Base-by-base conservation (phyloP, 768 basidiomycete species). In the Tricholoma bakamatsutake region DNA sequence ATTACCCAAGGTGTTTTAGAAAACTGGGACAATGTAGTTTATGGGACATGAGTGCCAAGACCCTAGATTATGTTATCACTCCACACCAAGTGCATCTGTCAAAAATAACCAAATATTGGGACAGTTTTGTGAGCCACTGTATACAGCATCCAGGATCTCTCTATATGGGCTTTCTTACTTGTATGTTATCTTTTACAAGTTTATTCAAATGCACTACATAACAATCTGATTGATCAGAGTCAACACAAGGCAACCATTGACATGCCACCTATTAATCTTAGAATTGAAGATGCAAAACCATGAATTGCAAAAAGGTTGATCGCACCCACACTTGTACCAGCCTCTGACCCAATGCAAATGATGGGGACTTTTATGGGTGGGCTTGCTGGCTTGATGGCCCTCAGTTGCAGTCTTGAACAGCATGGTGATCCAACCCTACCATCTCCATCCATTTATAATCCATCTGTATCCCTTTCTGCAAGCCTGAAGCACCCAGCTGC, bases 201-300 rank as follows among this genome's bases (percentile, higher is more conserved):
- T 33, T 50, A 15, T 12, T n/a, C 24, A n/a, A 33, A n/a, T 50
- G 33, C 7, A 21, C n/a, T n/a, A n/a, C n/a, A n/a, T 52, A n/a
- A 45, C 13, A 28, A 12, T 8, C 43, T 13, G 18, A 33, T 28
- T 31, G 11, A 31, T 47, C 58, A n/a, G n/a, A n/a, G n/a, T n/a
- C n/a, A n/a, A n/a, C n/a, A n/a, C n/a, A n/a, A n/a, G n/a, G n/a
- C n/a, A 27, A 51, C 40, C 9, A 55, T 59, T 28, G 50, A 52
- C 28, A 28, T 21, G 15, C 54, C 54, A 24, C 50, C 39, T 4
- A 46, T 39, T n/a, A n/a, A 58, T n/a, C 47, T 58, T 24, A 48
- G 54, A 5, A 52, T 58, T 17, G n/a, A 50, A 30, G 34, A 48
- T 49, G 31, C 31, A 9, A 18, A 24, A 17, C 31, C 52, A 54